Percentiles rank a stretch among this genome's conserved stretches.
phyloP scores from a whole-genome alignment of 352 stramenopile genomes.

The Phytophthora parvispora region DNA sequence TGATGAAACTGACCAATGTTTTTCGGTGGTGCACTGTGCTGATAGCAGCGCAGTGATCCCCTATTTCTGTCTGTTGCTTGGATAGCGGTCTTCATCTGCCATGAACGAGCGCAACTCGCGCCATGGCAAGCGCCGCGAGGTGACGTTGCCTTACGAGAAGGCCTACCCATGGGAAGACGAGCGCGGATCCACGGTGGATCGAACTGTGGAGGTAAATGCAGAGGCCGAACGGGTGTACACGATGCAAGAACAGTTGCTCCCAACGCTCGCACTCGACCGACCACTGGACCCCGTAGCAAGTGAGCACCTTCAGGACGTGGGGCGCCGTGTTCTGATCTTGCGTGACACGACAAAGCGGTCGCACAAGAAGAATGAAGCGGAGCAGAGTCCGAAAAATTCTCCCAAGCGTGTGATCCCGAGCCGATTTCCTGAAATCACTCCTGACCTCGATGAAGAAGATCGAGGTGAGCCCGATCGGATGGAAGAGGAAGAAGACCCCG shows the following conservation, averaged over 20 bases:
- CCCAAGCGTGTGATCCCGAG: conserved; percentile 65
- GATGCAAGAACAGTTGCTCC: conserved; percentile 65
- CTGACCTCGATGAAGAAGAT: conserved; percentile 37
- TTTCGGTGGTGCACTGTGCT: neutral
- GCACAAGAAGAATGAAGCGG: conserved; percentile 35
- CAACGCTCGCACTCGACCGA: conserved; percentile 65
- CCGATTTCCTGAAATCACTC: conserved; percentile 50
- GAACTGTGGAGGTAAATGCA: conserved; percentile 59
- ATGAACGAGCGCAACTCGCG: conserved; percentile 23
- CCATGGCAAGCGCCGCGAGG: conserved; percentile 5
- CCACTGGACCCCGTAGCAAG: conserved; percentile 36
- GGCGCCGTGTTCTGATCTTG: conserved; percentile 62
- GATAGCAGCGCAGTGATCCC: neutral
- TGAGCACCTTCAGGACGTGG: conserved; percentile 73
- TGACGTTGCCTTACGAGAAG: conserved; percentile 52
- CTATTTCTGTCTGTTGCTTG: conserved; percentile 9
- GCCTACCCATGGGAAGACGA: conserved; percentile 63
- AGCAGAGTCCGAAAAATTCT: conserved; percentile 16
- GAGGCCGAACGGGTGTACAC: conserved; percentile 65
- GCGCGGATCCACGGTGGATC: conserved; percentile 55
- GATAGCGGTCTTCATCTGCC: neutral
- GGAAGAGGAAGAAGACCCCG: conserved; percentile 34
- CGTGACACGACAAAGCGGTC: conserved; percentile 50
- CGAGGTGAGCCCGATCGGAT: conserved; percentile 21
- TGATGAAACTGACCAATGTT: conserved; percentile 16